Conservation (phyloP, 2,329 filamentous ascomycete genomes). For the Basipetospora sp. region DNA sequence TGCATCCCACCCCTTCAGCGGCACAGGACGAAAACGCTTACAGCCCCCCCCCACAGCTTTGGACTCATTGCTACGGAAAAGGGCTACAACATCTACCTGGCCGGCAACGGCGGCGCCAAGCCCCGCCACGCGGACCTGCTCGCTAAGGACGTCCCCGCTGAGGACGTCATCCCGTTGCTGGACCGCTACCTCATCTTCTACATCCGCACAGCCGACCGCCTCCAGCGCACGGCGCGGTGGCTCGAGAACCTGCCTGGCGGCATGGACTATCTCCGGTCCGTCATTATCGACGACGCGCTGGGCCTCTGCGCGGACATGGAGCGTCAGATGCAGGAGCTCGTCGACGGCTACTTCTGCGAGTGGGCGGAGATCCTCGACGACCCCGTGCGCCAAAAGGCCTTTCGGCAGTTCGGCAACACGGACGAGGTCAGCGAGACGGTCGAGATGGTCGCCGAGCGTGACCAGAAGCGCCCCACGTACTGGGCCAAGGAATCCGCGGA, state of each 20-base stretch:
- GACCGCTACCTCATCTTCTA: slow-evolving; percentile 89
- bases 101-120: slow-evolving; percentile 76
- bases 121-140: slow-evolving; percentile 70
- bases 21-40: too few relatives aligned
- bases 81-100: slow-evolving; percentile 85
- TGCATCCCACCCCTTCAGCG: too few relatives aligned
- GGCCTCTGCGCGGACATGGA: slow-evolving; percentile 75
- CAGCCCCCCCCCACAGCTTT: slow-evolving; percentile 37
- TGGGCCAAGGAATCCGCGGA: slow-evolving; percentile 57
- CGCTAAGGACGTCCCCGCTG: slow-evolving; percentile 70
- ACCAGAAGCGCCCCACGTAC: slow-evolving; percentile 58
- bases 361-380: slow-evolving; percentile 71
- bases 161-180: slow-evolving; percentile 68
- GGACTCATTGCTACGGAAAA: slow-evolving; percentile 83
- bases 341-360: slow-evolving; percentile 76
- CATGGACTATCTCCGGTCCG: slow-evolving; percentile 66
- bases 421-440: slow-evolving; percentile 54
- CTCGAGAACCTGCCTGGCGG: slow-evolving; percentile 72
- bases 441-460: slow-evolving; percentile 57
- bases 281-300: slow-evolving; percentile 72
- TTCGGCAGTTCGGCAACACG: slow-evolving; percentile 80
- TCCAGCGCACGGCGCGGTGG: slow-evolving; percentile 81
- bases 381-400: slow-evolving; percentile 52
- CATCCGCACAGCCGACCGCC: slow-evolving; percentile 78
- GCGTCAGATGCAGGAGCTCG: slow-evolving; percentile 72